Evolutionary conservation across 805 yeast species (phyloP), one percentile per base, ranked within the genome.

Genomic region (Candida patagonica): DNA sequence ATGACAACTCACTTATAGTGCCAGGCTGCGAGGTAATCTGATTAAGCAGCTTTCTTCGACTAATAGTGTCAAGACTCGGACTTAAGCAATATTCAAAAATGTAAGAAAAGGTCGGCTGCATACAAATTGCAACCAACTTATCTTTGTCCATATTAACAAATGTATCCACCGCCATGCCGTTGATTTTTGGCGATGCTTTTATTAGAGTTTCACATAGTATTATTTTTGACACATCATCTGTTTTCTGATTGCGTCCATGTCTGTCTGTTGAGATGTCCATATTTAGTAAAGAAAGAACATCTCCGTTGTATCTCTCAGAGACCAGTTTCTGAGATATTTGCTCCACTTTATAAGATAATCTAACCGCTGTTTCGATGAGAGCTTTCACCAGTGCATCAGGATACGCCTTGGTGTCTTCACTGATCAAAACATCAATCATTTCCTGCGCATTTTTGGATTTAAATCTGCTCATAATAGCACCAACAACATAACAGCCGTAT

Each of bases 101-200:
- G 55, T 83, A 96, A 1, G 95, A 85, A 50, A 84, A 87, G 2
- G 87, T 92, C 7, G 96, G 94, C 57, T 89, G 96, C 50, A 67
- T 68, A 52, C 94, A 81, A 82, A 89, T 78, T 52, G 78, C 80
- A 23, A 74, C 50, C 25, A 86, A 59, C 45, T 76, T 68, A 44
- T 74, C 81, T n/a, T 62, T 62, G 10, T 82, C 79, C 42, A 82
- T 57, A 2, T 69, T 70, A 38, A 84, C 57, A 43, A 82, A 59
- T 42, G 78, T 75, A 38, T 75, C 77, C 55, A 83, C 66, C 1
- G 77, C 69, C 32, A 39, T 36, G n/a, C 34, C 34, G 10, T 80
- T 67, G 45, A 84, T 77, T 36, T 66, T 63, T 22, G 68, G 67
- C 51, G 84, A 89, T 53, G 77, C 82, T 25, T 72, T 73, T 56